Conservation (phyloP, 495 filamentous ascomycete genomes). For the Cercophora newfieldiana region DNA sequence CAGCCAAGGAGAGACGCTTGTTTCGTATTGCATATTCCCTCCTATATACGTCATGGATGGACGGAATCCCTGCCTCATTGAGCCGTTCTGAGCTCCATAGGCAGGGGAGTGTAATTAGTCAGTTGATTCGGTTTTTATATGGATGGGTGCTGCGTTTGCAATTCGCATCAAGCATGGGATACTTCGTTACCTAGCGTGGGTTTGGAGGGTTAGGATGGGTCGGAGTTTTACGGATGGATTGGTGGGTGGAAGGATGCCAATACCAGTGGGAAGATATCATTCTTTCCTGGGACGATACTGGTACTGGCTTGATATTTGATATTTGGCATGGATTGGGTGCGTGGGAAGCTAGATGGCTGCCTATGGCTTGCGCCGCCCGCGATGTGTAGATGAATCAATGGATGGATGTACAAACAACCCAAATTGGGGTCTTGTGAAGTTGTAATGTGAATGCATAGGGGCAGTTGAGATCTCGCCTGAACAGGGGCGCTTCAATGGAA, state of each 20-base stretch:
- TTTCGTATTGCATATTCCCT: no score
- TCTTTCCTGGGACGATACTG: neutral
- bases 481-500: no score
- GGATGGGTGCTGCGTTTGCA: neutral
- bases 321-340: neutral
- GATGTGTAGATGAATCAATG: neutral
- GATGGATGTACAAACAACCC: neutral
- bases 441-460: neutral
- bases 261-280: neutral
- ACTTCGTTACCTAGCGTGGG: no score
- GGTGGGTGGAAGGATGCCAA: no score
- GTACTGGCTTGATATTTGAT: no score
- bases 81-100: no score
- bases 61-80: no score
- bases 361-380: neutral
- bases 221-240: neutral
- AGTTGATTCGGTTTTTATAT: neutral
- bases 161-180: neutral
- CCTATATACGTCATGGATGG: no score
- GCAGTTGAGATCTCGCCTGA: no score
- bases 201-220: neutral
- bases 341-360: neutral
- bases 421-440: neutral
- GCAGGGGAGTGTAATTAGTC: no score
- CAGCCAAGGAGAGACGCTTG: no score